These are phyloP conservation scores for Hortaea werneckii DNA, from an alignment of 2,329 filamentous ascomycete genomes.

Conservation along the genomic window DNA sequence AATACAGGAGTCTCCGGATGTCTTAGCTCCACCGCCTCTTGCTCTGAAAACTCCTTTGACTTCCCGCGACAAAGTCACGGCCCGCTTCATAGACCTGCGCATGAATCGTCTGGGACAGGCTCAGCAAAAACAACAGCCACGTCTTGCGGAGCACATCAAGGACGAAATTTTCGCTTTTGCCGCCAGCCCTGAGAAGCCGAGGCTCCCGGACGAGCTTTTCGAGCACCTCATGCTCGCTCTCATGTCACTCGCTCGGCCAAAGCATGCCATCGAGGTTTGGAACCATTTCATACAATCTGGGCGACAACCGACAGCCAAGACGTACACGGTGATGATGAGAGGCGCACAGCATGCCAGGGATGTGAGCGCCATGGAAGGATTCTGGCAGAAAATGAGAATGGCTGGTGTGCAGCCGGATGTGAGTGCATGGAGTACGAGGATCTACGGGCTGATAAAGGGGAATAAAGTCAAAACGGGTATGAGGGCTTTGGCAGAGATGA, in stretches of 20 bases:
- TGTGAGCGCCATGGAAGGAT: constrained; percentile 47
- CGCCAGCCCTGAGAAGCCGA: not conserved
- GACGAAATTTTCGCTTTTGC: constrained; percentile 5
- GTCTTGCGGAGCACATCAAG: constrained; percentile 11
- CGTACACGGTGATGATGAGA: constrained; percentile 64
- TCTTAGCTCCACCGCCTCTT: not conserved
- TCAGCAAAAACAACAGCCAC: constrained; percentile 11
- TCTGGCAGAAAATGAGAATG: constrained; percentile 56
- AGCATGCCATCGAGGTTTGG: constrained; percentile 45
- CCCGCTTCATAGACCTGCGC: constrained; percentile 5
- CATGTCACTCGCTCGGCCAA: constrained; percentile 32
- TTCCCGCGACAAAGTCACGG: not conserved
- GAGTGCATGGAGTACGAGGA: constrained; percentile 59
- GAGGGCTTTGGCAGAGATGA: constrained; percentile 56
- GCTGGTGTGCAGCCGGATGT: constrained; percentile 53
- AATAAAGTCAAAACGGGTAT: constrained; percentile 49
- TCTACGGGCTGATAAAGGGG: constrained; percentile 54
- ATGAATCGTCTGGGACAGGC: constrained; percentile 12
- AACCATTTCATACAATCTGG: constrained; percentile 46
- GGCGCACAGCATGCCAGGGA: constrained; percentile 56
- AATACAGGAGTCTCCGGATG: not conserved
- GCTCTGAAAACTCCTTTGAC: not conserved
- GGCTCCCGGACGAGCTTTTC: constrained; percentile 20
- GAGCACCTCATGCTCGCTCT: constrained; percentile 38
- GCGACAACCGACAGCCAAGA: constrained; percentile 49